Base-by-base conservation (phyloP, 257 asterid genomes). In the Apocynum venetum region DNA sequence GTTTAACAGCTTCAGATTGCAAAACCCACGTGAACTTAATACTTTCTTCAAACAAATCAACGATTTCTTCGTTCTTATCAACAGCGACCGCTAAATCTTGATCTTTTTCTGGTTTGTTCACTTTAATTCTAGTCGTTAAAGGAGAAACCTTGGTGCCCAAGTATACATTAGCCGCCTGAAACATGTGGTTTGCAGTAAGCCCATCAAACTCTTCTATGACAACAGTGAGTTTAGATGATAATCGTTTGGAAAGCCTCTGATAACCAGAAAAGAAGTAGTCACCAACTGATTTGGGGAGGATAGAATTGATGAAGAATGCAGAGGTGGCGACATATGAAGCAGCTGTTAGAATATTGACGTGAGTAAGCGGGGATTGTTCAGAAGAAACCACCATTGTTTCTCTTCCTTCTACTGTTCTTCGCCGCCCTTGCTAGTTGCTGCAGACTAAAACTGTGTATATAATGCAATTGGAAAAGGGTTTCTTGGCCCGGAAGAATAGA, bases 171-270 rank as follows among this genome's bases (percentile, higher is more conserved):
- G 91, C 88, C 0, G 92, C 88, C 0, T 85, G 86, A 72, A 90
- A 93, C 86, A 91, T 82, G 8, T 87, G 91, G 77, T 93, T 93
- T 60, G 89, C 43, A 6, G 94, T 82, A 35, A 93, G 88, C 79
- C 89, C 96, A 20, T 93, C 93, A 83, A 77, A 89, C 44, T 91
- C 93, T 65, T 93, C 89, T 4, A 93, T 77, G 63, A 93, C 88
- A 41, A 93, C 83, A 20, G 87, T 82, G 84, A 91, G 82, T n/a
- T 88, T 82, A 56, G 88, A 83, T 17, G 93, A 88, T 59, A 88
- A 77, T 53, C 87, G 86, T 78, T 35, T 60, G 80, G 84, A 83
- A 79, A 93, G 38, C 20, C 69, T 78, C 35, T 72, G 75, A 11
- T 90, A 80, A 15, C 83, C 74, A n/a, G 96, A 84, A 71, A 84